Evolutionary conservation across 1,139 yeast genomes (phyloP).

Genomic region (Nematodospora anomalae): DNA sequence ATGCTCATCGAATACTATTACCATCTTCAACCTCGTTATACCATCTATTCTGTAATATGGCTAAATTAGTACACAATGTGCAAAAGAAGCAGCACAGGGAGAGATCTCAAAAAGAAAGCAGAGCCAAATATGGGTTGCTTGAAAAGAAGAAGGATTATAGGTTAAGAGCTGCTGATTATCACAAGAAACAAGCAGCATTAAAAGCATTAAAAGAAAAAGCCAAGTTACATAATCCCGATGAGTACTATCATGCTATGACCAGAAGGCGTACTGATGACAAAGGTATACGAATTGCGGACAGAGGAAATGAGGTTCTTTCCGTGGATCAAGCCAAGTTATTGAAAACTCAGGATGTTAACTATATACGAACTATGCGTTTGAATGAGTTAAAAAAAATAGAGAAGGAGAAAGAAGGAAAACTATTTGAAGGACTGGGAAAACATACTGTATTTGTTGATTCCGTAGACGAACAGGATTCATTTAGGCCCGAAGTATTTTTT

Average conservation of each 20-base stretch:
- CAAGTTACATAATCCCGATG: slow-evolving; percentile 84
- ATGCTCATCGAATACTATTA: slow-evolving; percentile 13
- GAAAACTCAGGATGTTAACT: slow-evolving; percentile 88
- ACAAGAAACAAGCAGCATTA: slow-evolving; percentile 82
- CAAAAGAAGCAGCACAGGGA: slow-evolving; percentile 96
- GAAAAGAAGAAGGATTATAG: slow-evolving; percentile 96
- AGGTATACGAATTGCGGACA: slow-evolving; percentile 66
- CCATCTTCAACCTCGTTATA: too few species aligned
- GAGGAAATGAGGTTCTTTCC: slow-evolving; percentile 63
- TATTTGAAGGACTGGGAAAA: slow-evolving; percentile 59
- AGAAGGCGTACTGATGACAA: slow-evolving; percentile 60
- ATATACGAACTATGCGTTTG: slow-evolving; percentile 72
- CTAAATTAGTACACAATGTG: slow-evolving; percentile 78
- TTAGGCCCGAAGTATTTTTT: slow-evolving; percentile 65
- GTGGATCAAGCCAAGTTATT: slow-evolving; percentile 77
- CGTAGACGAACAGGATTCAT: slow-evolving; percentile 52
- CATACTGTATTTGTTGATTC: slow-evolving; percentile 87
- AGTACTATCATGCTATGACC: slow-evolving; percentile 92
- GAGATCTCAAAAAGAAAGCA: slow-evolving; percentile 77
- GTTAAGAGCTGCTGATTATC: slow-evolving; percentile 85
- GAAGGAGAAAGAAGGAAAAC: slow-evolving; percentile 54
- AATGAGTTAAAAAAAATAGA: slow-evolving; percentile 67
- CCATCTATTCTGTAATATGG: slow-evolving; percentile 45
- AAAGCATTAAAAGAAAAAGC: slow-evolving; percentile 76
- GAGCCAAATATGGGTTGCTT: slow-evolving; percentile 76